phyloP scores from a whole-genome alignment of 2,329 filamentous ascomycete species.

The Sporothrix brasiliensis region DNA sequence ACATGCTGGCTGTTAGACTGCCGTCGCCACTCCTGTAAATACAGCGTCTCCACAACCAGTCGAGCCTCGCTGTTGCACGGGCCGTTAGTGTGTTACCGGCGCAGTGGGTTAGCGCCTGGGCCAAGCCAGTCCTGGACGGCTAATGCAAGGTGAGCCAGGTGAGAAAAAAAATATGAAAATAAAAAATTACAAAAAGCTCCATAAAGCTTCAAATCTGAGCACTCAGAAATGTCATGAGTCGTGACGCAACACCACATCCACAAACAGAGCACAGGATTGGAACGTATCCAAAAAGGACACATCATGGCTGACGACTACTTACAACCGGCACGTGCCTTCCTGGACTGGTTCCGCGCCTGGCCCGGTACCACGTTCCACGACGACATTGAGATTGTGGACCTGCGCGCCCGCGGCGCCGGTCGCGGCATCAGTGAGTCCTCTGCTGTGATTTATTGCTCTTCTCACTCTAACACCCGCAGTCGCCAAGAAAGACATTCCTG shows the following conservation, averaged over 20 bases:
- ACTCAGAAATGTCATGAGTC: not conserved
- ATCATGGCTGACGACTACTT: slow-evolving; percentile 46
- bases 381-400: slow-evolving; percentile 56
- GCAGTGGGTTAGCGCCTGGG: slow-evolving; percentile 13
- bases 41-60: not conserved
- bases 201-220: not conserved
- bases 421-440: slow-evolving; percentile 51
- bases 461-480: slow-evolving; percentile 48
- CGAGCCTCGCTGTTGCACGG: slow-evolving; percentile 20
- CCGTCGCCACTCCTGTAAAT: not conserved
- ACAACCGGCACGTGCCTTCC: slow-evolving; percentile 50
- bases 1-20: no score
- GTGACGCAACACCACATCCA: slow-evolving; percentile 6
- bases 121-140: not conserved
- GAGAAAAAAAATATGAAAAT: slow-evolving; percentile 5
- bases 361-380: slow-evolving; percentile 58
- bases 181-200: not conserved
- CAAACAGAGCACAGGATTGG: not conserved
- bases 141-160: not conserved
- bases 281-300: not conserved
- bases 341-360: slow-evolving; percentile 57
- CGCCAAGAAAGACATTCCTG: slow-evolving; percentile 67
- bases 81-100: slow-evolving; percentile 26
- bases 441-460: not conserved
- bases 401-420: slow-evolving; percentile 55